phyloP scores from a whole-genome alignment of 345 rosid genomes.

The Geranium brycei region DNA sequence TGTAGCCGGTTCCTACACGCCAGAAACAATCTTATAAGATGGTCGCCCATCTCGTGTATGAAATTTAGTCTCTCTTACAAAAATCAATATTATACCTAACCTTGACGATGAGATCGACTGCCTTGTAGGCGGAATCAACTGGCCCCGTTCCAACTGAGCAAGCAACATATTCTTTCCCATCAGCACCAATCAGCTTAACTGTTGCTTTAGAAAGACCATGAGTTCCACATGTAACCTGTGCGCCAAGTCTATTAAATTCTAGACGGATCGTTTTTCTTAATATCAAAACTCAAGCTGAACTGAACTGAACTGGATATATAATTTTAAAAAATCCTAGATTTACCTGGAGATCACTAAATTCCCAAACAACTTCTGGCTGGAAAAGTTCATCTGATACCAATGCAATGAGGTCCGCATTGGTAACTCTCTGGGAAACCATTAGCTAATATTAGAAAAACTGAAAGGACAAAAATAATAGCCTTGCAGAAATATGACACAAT shows the following conservation, averaged over 20 bases:
- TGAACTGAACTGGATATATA: not conserved
- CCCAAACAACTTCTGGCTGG: conserved; percentile 81
- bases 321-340: not conserved
- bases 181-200: conserved; percentile 57
- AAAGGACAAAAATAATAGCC: not conserved
- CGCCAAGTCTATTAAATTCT: conserved; percentile 1
- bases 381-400: conserved; percentile 94
- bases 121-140: conserved; percentile 96
- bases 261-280: too few species aligned
- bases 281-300: not conserved
- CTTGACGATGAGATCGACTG: conserved; percentile 77
- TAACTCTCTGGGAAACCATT: conserved; percentile 42
- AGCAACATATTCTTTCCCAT: conserved; percentile 60
- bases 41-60: not conserved
- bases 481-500: too few species aligned
- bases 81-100: conserved; percentile 19
- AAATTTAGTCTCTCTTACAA: too few species aligned
- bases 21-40: not conserved
- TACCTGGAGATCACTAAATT: conserved; percentile 78
- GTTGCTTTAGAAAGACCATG: conserved; percentile 88
- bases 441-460: not conserved
- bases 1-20: conserved; percentile 49
- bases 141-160: conserved; percentile 91
- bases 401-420: conserved; percentile 82
- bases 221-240: conserved; percentile 86